Evolutionary conservation across 306 rosid genomes (phyloP).

Genomic region (Fragaria nilgerrensis): DNA sequence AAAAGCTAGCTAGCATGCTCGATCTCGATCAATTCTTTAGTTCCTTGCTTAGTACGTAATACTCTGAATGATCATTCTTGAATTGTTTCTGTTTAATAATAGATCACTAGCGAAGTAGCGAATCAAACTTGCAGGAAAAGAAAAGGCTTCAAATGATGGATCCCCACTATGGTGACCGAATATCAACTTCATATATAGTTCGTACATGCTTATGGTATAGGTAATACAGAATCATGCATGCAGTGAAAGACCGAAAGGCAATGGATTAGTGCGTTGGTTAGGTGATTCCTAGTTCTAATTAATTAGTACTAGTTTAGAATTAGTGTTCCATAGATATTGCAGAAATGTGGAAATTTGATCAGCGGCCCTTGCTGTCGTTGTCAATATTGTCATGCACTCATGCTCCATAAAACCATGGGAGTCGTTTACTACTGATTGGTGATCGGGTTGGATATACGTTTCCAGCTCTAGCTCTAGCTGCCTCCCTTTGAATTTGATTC

Average conservation of each 20-base stretch:
- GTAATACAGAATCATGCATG: neutral
- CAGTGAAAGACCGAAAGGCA: neutral
- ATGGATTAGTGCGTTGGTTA: neutral
- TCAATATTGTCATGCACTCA: neutral
- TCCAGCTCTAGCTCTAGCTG: neutral
- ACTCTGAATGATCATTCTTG: neutral
- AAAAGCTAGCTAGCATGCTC: neutral
- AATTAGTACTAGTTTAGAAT: neutral
- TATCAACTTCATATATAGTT: neutral
- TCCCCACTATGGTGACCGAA: conserved; percentile 8
- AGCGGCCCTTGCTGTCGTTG: neutral
- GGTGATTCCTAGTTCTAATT: neutral
- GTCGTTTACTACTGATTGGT: neutral
- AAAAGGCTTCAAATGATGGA: neutral
- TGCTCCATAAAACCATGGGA: neutral
- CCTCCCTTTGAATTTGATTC: neutral
- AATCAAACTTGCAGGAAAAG: conserved; percentile 4
- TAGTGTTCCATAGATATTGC: neutral
- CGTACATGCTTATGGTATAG: too few relatives aligned
- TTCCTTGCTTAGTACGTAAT: conserved; percentile 12
- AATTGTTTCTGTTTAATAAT: neutral
- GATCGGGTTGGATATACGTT: neutral
- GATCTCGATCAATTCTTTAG: neutral
- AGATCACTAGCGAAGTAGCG: neutral
- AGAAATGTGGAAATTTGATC: neutral